A percentile compares a stretch with the other conserved stretches of the same genome.
Conservation (phyloP, 2,329 filamentous ascomycete genomes). For the Macrophomina pseudophaseolina region DNA sequence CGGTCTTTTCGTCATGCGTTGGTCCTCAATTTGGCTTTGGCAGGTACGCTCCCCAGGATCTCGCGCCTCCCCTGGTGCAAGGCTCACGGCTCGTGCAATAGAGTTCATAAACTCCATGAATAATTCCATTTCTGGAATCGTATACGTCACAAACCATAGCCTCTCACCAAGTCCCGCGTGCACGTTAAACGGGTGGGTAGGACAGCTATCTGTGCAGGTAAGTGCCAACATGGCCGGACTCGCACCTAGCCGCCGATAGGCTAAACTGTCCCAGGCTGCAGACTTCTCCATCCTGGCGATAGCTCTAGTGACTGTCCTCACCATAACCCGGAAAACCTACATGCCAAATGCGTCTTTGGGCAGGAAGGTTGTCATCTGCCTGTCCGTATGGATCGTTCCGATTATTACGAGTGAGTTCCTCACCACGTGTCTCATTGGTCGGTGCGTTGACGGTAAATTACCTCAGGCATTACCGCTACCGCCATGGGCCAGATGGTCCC, state of each 20-base stretch:
- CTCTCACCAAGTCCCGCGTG: constrained; percentile 42
- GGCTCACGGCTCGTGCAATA: constrained; percentile 34
- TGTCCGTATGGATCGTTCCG: constrained; percentile 49
- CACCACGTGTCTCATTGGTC: background rate
- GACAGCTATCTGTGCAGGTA: constrained; percentile 54
- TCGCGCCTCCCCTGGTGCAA: background rate
- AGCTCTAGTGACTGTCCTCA: constrained; percentile 50
- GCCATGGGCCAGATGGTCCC: constrained; percentile 36
- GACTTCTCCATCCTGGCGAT: constrained; percentile 53
- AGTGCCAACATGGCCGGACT: background rate
- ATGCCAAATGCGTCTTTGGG: constrained; percentile 38
- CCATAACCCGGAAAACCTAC: constrained; percentile 45
- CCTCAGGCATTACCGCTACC: background rate
- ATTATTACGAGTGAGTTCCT: constrained; percentile 41
- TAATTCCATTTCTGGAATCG: constrained; percentile 50
- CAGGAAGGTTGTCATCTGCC: constrained; percentile 44
- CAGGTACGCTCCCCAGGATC: constrained; percentile 27
- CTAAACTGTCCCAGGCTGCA: constrained; percentile 31
- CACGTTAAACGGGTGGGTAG: constrained; percentile 52
- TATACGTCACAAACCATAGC: constrained; percentile 38
- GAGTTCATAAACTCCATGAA: constrained; percentile 51
- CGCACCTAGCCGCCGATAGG: background rate
- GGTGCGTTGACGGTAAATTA: background rate
- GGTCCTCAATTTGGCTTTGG: constrained; percentile 34
- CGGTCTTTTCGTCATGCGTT: constrained; percentile 35